Evolutionary conservation across 495 filamentous ascomycete species (phyloP).

Genomic region (Glutinoglossum americanum): DNA sequence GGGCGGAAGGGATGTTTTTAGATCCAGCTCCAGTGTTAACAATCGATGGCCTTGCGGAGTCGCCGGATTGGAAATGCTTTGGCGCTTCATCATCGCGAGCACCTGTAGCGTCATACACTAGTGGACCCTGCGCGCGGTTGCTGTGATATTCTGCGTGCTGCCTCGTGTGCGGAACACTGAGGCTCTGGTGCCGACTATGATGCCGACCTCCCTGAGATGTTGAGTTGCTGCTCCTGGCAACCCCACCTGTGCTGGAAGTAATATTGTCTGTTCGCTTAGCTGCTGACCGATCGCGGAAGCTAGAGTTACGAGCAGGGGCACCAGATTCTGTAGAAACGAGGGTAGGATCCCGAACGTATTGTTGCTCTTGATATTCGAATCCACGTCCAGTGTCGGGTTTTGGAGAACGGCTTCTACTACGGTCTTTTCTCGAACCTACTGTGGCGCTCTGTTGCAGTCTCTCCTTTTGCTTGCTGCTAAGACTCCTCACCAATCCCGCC

Average conservation of each 20-base stretch:
- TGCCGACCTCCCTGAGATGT: not conserved
- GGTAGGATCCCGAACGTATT: not conserved
- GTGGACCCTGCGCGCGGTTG: not conserved
- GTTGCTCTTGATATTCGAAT: conserved; percentile 4
- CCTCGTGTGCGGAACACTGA: not conserved
- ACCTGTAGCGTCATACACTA: not conserved
- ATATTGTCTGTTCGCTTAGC: not conserved
- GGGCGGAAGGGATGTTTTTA: not conserved
- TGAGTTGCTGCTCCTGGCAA: not conserved
- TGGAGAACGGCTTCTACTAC: not conserved
- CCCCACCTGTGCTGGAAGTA: not conserved
- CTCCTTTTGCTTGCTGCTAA: conserved; percentile 27
- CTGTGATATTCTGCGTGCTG: not conserved
- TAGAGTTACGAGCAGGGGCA: not conserved
- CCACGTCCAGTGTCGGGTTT: not conserved
- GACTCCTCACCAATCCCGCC: conserved; percentile 16
- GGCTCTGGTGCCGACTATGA: not conserved
- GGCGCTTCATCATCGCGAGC: not conserved
- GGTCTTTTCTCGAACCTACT: conserved; percentile 4
- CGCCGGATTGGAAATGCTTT: not conserved
- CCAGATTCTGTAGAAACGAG: not conserved
- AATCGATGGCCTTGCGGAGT: not conserved
- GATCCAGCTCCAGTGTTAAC: not conserved
- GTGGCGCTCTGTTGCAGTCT: conserved; percentile 14
- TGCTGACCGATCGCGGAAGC: not conserved